Conservation (phyloP, 106 monocot species). For the Phalaenopsis equestris region DNA sequence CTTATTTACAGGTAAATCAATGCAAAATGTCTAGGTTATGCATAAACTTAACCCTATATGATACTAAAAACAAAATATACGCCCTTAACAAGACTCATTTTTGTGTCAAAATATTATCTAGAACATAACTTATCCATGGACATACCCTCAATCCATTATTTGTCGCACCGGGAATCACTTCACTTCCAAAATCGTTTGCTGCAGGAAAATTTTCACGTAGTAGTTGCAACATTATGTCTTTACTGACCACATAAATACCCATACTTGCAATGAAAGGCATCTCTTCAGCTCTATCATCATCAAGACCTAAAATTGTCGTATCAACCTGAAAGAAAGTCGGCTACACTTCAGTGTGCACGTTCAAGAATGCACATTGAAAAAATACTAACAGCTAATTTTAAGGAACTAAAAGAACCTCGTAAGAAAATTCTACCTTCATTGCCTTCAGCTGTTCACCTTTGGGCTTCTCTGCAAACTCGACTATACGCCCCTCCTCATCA, state of each 20-base stretch:
- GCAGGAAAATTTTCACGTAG: constrained; percentile 75
- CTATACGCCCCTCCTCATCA: constrained; percentile 90
- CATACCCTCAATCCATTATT: constrained; percentile 80
- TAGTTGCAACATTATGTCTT: constrained; percentile 78
- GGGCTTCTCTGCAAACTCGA: constrained; percentile 94
- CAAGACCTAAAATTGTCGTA: constrained; percentile 90
- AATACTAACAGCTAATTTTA: not conserved
- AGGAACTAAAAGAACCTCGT: not conserved
- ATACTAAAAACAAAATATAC: not conserved
- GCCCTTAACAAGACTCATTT: not conserved
- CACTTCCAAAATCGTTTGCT: constrained; percentile 97
- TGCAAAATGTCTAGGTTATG: not conserved
- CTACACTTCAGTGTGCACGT: not conserved
- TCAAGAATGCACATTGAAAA: not conserved
- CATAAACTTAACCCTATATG: not conserved
- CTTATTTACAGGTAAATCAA: not conserved
- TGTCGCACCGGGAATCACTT: constrained; percentile 96
- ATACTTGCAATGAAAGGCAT: constrained; percentile 97
- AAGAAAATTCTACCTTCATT: constrained; percentile 61
- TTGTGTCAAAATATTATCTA: no score
- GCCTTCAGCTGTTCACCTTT: constrained; percentile 85
- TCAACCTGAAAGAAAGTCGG: constrained; percentile 53
- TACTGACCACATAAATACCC: constrained; percentile 97
- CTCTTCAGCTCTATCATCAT: constrained; percentile 78
- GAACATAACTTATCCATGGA: not conserved